These are phyloP conservation scores for Lepiota subincarnata DNA, from an alignment of 768 basidiomycete species.

Conservation along the genomic window DNA sequence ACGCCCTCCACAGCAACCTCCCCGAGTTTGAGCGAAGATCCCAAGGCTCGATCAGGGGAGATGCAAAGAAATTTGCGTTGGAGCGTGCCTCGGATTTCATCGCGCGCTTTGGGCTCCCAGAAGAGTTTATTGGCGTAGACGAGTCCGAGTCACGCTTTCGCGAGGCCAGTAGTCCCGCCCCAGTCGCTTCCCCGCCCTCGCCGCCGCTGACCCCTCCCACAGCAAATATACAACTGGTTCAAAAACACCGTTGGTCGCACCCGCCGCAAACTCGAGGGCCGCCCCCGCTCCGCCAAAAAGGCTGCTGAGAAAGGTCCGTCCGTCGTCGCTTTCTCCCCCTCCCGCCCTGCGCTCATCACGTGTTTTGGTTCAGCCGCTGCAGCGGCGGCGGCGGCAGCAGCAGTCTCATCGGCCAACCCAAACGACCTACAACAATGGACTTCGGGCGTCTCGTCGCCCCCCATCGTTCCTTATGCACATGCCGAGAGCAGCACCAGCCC, in stretches of 20 bases:
- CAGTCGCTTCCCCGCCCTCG: not conserved
- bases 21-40: constrained; percentile 57
- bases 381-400: constrained; percentile 1
- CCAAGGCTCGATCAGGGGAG: constrained; percentile 56
- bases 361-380: constrained; percentile 10
- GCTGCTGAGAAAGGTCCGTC: constrained; percentile 44
- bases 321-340: not conserved
- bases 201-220: constrained; percentile 13
- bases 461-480: constrained; percentile 36
- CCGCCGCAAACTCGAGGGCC: constrained; percentile 53
- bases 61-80: constrained; percentile 66
- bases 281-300: constrained; percentile 49
- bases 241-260: constrained; percentile 66
- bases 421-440: constrained; percentile 30
- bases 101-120: constrained; percentile 51
- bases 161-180: constrained; percentile 37
- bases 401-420: constrained; percentile 6
- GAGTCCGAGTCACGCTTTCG: constrained; percentile 59
- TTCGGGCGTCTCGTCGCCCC: constrained; percentile 31
- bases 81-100: constrained; percentile 63
- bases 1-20: constrained; percentile 31
- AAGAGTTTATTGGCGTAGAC: constrained; percentile 49
- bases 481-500: constrained; percentile 33
- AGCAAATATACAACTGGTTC: constrained; percentile 76
- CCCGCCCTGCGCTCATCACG: not conserved